Evolutionary conservation across 441 rosid genomes (phyloP).

Genomic region (Euphorbia schlechtendalii): DNA sequence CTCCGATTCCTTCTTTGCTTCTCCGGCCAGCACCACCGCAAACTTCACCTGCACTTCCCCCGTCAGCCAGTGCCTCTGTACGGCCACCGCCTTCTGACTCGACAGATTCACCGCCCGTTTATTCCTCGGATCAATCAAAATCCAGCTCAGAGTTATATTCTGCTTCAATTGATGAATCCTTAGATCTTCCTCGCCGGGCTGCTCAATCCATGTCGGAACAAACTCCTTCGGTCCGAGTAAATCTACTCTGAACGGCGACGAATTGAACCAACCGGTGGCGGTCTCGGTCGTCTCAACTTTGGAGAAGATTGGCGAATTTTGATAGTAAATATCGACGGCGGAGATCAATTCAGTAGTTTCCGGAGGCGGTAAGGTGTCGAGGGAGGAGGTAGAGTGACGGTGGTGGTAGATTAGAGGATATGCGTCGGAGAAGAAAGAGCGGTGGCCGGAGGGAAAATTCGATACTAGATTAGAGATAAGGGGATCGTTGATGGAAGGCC

Average conservation of each 20-base stretch:
- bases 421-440: slow-evolving; percentile 68
- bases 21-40: slow-evolving; percentile 35
- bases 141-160: slow-evolving; percentile 53
- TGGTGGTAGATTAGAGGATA: slow-evolving; percentile 40
- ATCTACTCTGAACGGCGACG: slow-evolving; percentile 65
- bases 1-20: slow-evolving; percentile 16
- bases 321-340: slow-evolving; percentile 61
- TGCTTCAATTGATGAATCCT: slow-evolving; percentile 40
- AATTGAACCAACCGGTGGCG: slow-evolving; percentile 42
- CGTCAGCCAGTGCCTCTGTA: slow-evolving; percentile 60
- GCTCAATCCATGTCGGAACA: slow-evolving; percentile 24
- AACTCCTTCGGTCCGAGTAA: slow-evolving; percentile 50
- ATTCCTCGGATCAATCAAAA: slow-evolving; percentile 48
- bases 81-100: slow-evolving; percentile 44
- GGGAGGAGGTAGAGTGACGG: slow-evolving; percentile 2
- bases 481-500: slow-evolving; percentile 57
- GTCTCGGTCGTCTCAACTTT: slow-evolving; percentile 41
- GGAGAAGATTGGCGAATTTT: slow-evolving; percentile 35
- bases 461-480: slow-evolving; percentile 35
- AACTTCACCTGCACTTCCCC: slow-evolving; percentile 52
- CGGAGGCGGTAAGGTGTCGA: not conserved
- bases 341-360: slow-evolving; percentile 37
- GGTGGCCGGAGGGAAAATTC: slow-evolving; percentile 48
- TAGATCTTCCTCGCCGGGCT: slow-evolving; percentile 16
- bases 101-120: slow-evolving; percentile 54